These are phyloP conservation scores for Podaxis pistillaris DNA, from an alignment of 768 basidiomycete species.

Conservation along the genomic window DNA sequence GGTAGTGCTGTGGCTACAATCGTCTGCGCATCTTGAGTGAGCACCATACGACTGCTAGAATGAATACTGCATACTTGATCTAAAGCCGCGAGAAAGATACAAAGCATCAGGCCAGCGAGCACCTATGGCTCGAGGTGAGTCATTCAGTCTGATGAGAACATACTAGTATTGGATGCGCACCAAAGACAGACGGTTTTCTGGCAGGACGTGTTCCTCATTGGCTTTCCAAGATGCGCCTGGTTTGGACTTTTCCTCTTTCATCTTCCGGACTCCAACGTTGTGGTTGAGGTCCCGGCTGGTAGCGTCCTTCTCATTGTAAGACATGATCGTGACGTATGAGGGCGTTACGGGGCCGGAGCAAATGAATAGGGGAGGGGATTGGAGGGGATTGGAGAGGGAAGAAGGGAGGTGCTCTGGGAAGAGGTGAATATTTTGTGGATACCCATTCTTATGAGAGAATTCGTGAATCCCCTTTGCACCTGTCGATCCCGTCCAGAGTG, in stretches of 20 bases:
- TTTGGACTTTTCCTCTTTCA: constrained; percentile 16
- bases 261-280: background rate
- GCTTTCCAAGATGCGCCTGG: constrained; percentile 56
- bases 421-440: constrained; percentile 12
- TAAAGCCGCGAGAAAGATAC: constrained; percentile 51
- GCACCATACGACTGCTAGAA: background rate
- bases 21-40: constrained; percentile 35
- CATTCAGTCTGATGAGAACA: background rate
- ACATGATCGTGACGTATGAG: constrained; percentile 8
- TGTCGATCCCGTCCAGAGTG: background rate
- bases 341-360: background rate
- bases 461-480: background rate
- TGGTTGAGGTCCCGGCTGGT: background rate
- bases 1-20: constrained; percentile 77
- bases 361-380: background rate
- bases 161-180: constrained; percentile 25
- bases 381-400: background rate
- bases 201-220: constrained; percentile 54
- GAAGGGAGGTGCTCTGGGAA: background rate
- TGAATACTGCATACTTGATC: constrained; percentile 46
- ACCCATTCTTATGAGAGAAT: background rate
- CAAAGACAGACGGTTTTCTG: constrained; percentile 48
- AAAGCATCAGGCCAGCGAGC: constrained; percentile 44
- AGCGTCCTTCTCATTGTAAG: constrained; percentile 12
- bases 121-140: constrained; percentile 30